Base-by-base conservation (phyloP, 2,329 filamentous ascomycete species). In the Aspergillus flavus region DNA sequence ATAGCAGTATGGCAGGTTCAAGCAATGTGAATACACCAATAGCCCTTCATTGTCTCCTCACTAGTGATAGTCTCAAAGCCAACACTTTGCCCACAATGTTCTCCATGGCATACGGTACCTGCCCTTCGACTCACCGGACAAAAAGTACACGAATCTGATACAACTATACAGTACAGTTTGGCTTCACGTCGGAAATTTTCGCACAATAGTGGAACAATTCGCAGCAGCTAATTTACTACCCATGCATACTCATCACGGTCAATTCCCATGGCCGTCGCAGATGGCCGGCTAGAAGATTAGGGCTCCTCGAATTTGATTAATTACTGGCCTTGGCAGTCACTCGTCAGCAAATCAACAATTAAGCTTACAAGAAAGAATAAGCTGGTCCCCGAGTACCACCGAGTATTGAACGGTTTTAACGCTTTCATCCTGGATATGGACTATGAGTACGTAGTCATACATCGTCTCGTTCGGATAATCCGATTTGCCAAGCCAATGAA, bases 361-460 rank as follows among this genome's bases (percentile, higher is more conserved):
- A 30, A 52, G 19, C 28, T 32, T 32, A 52, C 48, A 32, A 23
- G 28, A n/a, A 52, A 52, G 6, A 21, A 52, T n/a, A 32, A 32
- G 1, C 28, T 32, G 16, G 28, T 32, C 16, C 19, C 26, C 28
- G 28, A 50, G 10, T 30, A 19, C 2, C 10, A n/a, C 46, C 46
- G 46, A 50, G 28, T n/a, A n/a, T 41, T 52, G 28, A 32, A 21
- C 28, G 26, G 21, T 12, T 6, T 30, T 52, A n/a, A 52, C 48
- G 26, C 28, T 52, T 30, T 6, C n/a, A n/a, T 32, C 16, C 28
- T n/a, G 10, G 4, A 14, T 21, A 23, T 32, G 48, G 28, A 26
- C 48, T 21, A 11, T 11, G 28, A 9, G 30, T 26, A 56, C 21
- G 64, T 61, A 41, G 58, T 57, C 55, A 66, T 60, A 39, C 23